A percentile compares a stretch with the other conserved stretches of the same genome.
These are phyloP conservation scores for Phaeosphaeriaceae sp. DNA, from an alignment of 2,329 filamentous ascomycete species.

Conservation along the genomic window DNA sequence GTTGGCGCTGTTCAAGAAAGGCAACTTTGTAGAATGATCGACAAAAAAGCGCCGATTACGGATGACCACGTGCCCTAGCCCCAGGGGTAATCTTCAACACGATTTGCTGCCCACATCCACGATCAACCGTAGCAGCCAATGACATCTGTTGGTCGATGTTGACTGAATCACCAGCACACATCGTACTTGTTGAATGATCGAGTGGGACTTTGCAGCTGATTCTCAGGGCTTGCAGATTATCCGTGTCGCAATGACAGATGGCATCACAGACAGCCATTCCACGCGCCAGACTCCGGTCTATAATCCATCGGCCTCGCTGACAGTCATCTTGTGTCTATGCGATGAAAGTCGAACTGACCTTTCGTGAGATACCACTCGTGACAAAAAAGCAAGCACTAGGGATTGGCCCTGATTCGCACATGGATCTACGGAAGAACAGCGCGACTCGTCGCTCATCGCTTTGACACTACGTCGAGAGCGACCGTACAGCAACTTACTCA, in stretches of 20 bases:
- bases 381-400: background rate
- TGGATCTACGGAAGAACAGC: background rate
- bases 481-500: background rate
- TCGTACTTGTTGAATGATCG: background rate
- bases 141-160: background rate
- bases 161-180: background rate
- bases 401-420: background rate
- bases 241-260: no score
- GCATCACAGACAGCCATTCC: no score
- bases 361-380: no score
- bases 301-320: no score
- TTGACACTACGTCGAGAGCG: background rate
- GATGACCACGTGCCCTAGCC: background rate
- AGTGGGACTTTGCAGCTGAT: background rate
- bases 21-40: background rate
- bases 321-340: no score
- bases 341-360: no score
- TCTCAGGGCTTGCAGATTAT: background rate
- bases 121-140: background rate
- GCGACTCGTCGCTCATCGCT: background rate
- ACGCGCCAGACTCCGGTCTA: no score
- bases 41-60: background rate
- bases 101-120: background rate
- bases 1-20: background rate
- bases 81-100: background rate